Evolutionary conservation across 179 eudicot genomes (phyloP), one percentile per base, ranked within the genome.

Genomic region (Silene coronaria): DNA sequence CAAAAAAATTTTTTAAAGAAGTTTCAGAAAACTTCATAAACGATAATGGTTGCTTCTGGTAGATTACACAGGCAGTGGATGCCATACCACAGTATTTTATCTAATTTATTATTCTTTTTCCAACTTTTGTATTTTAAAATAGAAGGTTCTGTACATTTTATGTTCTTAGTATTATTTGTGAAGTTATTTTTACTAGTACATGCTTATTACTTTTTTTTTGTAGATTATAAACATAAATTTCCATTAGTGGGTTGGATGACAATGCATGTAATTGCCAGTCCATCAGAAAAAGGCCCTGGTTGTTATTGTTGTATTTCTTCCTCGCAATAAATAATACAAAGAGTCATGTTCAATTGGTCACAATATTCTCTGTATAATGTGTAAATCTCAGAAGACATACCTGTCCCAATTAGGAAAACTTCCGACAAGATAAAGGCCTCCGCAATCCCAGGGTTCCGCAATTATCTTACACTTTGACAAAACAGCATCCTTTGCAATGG

Each of bases 401-500:
- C 99, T 67, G 77, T 96, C 99, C 99, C 99, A 96, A 78, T 93
- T 96, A 74, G 99, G 99, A 87, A 93, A 96, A 48, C 76, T 72
- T 46, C 99, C 99, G 69, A 93, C 99, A 77, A 93, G 98, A 85
- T 96, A 96, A 63, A 96, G 91, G 68, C 98, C 99, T 85, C 99
- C 99, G 82, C 99, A 96, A 77, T 96, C 99, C 99, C 99, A 96
- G 53, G 99, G 99, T 78, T 96, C 99, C 10, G 99, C 86, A 82
- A 96, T 93, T 72, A 96, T 88, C 85, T 93, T 96, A 78, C 98
- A 86, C 82, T 91, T 90, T 3, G 94, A 87, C 21, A 96, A 83
- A 72, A 85, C 83, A 78, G 76, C 74, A 78, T 96, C 99, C 84
- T 91, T 93, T 55, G 98, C 98, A 79, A 96, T 90, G 73, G 99